Base-by-base conservation (phyloP, 768 basidiomycete species). In the Suillus subluteus region DNA sequence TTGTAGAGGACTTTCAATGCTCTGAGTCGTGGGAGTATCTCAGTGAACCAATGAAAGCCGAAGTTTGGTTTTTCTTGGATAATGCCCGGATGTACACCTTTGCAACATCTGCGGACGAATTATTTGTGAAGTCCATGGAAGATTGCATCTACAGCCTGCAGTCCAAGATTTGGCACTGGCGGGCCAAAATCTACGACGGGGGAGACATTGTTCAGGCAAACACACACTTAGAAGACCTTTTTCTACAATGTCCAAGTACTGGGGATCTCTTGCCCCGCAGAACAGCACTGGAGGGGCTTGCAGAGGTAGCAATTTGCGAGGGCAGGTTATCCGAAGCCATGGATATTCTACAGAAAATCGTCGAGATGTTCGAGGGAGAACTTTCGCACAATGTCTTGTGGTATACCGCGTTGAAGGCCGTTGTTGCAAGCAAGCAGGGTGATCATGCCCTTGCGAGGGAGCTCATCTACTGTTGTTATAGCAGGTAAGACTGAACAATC, bases 361-460 rank as follows among this genome's bases (percentile, higher is more conserved):
- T 23, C n/a, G 46, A 46, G 23, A 50, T 23, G 48, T 50, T 23
- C 23, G 12, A 50, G 48, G 48, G n/a, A 12, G 23, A 50, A 23
- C 7, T 9, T 44, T 21, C 21, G 21, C 18, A 44, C 4, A 8
- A 16, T 21, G 44, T 44, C 44, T 18, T 44, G 21, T 44, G 26
- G 52, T 30, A 9, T 16, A 54, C 52, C 8, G 52, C 18, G 15
- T 15, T 16, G 52, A 30, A 54, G 52, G 52, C 26, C 30, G 6
- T 54, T 16, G 52, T 54, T 16, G 52, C 52, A 26, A 54, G 52
- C 26, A 54, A 54, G 26, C 52, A 63, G 15, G 43, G 11, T 32
- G 26, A 21, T 63, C 16, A 35, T 8, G 6, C 37, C 32, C 4
- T 63, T 63, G 62, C 46, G 18, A 63, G 44, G 6, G 62, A 63